Conservation (phyloP, 1,139 yeast species). For the Geotrichum europaeum region DNA sequence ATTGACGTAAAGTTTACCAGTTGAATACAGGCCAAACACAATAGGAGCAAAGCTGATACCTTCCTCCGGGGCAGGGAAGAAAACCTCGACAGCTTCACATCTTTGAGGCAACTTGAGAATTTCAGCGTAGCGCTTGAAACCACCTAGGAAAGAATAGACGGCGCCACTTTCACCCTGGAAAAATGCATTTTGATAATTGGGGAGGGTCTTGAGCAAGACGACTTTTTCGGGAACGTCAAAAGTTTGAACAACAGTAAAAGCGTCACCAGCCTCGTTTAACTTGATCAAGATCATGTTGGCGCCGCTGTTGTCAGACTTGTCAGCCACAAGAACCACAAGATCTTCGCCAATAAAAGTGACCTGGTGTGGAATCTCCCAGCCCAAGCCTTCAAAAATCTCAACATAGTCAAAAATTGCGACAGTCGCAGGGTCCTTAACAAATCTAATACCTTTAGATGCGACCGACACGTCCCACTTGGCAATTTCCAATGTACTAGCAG, state of each 20-base stretch:
- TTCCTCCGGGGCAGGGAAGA: conserved; percentile 20
- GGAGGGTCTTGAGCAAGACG: conserved; percentile 51
- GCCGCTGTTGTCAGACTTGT: conserved; percentile 28
- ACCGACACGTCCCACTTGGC: conserved; percentile 36
- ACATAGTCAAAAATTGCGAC: conserved; percentile 36
- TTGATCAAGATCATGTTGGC: conserved; percentile 19
- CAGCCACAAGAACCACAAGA: conserved; percentile 52
- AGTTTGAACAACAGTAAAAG: conserved; percentile 14
- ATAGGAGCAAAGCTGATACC: conserved; percentile 33
- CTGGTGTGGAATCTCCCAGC: conserved; percentile 51
- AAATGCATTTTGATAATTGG: conserved; percentile 49
- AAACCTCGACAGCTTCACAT: conserved; percentile 50
- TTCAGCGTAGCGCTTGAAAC: conserved; percentile 33
- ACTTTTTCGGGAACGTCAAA: conserved; percentile 41
- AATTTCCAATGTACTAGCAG: conserved; percentile 41
- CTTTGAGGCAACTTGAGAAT: conserved; percentile 57
- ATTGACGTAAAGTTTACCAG: conserved; percentile 70
- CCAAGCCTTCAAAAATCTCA: conserved; percentile 35
- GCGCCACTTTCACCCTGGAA: conserved; percentile 62
- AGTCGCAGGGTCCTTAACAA: conserved; percentile 46
- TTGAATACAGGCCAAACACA: conserved; percentile 60
- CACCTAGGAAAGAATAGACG: conserved; percentile 39
- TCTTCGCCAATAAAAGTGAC: conserved; percentile 51
- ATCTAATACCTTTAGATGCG: conserved; percentile 15
- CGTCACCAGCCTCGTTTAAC: conserved; percentile 9